Evolutionary conservation across 1,284 basidiomycete species (phyloP).

Genomic region (Porogramme epimiltina): DNA sequence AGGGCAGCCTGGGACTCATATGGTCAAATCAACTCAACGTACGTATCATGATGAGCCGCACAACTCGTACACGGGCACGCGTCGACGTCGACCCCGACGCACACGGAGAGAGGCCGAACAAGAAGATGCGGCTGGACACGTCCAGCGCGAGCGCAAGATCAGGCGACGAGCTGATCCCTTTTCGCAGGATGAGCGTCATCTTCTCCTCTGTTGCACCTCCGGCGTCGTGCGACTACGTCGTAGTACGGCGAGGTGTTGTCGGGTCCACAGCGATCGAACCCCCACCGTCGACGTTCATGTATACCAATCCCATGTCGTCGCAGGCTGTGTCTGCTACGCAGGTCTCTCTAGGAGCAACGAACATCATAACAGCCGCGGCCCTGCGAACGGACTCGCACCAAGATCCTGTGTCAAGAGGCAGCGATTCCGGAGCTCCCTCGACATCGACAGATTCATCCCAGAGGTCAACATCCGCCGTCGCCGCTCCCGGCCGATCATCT

Average conservation of each 20-base stretch:
- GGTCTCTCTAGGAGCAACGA: no score
- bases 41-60: slow-evolving; percentile 81
- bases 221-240: slow-evolving; percentile 70
- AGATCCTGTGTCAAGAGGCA: no score
- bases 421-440: no score
- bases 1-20: slow-evolving; percentile 82
- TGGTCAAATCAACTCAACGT: slow-evolving; percentile 92
- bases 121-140: slow-evolving; percentile 1
- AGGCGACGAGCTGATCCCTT: slow-evolving; percentile 44
- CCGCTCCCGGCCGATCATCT: neutral
- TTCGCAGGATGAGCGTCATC: slow-evolving; percentile 70
- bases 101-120: neutral
- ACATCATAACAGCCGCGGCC: no score
- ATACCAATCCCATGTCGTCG: neutral
- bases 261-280: slow-evolving; percentile 22
- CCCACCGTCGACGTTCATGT: slow-evolving; percentile 11
- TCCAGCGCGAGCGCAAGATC: neutral
- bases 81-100: slow-evolving; percentile 1
- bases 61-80: slow-evolving; percentile 51
- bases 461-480: no score
- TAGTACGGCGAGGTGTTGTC: slow-evolving; percentile 61
- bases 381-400: no score
- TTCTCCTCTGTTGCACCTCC: slow-evolving; percentile 70
- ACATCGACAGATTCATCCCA: no score
- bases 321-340: neutral